phyloP scores from a whole-genome alignment of 2,329 filamentous ascomycete species.

The Nakataea oryzae region DNA sequence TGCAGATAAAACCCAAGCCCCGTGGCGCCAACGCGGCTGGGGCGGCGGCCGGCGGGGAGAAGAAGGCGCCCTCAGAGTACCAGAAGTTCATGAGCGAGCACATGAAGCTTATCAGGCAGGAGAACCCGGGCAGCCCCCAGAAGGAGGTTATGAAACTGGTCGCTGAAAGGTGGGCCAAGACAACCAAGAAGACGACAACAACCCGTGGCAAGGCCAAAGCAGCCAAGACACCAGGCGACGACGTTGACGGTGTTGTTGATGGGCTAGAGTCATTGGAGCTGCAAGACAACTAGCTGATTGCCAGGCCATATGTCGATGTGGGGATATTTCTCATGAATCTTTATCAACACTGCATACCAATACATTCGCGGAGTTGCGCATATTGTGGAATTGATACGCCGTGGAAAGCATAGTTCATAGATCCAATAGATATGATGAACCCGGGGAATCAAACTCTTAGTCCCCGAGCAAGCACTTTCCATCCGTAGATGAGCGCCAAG shows the following conservation, averaged over 20 bases:
- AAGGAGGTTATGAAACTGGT: slow-evolving; percentile 62
- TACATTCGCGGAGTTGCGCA: background rate
- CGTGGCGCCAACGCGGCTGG: slow-evolving; percentile 23
- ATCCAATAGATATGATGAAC: background rate
- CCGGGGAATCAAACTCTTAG: background rate
- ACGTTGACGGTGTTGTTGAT: background rate
- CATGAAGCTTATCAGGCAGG: slow-evolving; percentile 48
- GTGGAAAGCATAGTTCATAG: background rate
- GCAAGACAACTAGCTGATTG: background rate
- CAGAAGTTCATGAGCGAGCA: slow-evolving; percentile 54
- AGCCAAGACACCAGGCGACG: background rate
- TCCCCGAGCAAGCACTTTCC: background rate
- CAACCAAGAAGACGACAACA: slow-evolving; percentile 17
- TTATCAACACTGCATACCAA: background rate
- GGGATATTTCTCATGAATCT: background rate
- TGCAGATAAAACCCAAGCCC: slow-evolving; percentile 73
- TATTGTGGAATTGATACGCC: background rate
- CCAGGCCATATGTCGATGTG: background rate
- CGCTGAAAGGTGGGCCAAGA: slow-evolving; percentile 49
- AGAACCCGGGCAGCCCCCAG: slow-evolving; percentile 46
- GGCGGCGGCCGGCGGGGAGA: slow-evolving; percentile 9
- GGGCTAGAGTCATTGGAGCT: background rate
- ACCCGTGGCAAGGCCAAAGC: background rate
- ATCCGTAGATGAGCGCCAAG: background rate
- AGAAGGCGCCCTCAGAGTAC: slow-evolving; percentile 25